phyloP scores from a whole-genome alignment of 768 basidiomycete species.

The Kwoniella sp. region DNA sequence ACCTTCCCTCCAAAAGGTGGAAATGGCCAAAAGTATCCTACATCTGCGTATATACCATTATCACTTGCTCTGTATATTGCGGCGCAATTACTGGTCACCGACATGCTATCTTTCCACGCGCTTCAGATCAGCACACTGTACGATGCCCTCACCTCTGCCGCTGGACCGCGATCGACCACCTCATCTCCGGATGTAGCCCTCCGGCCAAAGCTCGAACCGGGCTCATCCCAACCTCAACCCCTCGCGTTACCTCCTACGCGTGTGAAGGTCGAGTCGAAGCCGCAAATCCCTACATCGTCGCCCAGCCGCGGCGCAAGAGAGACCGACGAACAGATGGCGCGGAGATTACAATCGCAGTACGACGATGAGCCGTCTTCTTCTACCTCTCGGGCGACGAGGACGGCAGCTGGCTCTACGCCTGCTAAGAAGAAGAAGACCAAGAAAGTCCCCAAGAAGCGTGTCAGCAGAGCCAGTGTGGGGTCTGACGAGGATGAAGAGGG shows the following conservation, averaged over 20 bases:
- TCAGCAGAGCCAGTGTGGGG: constrained; percentile 51
- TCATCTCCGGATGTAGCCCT: constrained; percentile 28
- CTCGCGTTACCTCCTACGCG: constrained; percentile 10
- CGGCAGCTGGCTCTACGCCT: constrained; percentile 21
- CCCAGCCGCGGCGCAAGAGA: constrained; percentile 59
- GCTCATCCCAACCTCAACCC: constrained; percentile 36
- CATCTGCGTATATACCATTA: too few species aligned
- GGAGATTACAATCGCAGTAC: constrained; percentile 70
- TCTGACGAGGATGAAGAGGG: constrained; percentile 36
- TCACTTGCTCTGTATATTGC: too few species aligned
- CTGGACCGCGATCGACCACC: constrained; percentile 2
- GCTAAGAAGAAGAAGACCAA: constrained; percentile 25
- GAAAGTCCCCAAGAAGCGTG: constrained; percentile 46
- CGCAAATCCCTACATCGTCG: constrained; percentile 12
- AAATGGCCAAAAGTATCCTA: too few species aligned
- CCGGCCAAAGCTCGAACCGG: constrained; percentile 21
- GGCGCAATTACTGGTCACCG: too few species aligned
- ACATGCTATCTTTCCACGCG: too few species aligned
- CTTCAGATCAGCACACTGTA: constrained; percentile 47
- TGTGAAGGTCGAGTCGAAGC: constrained; percentile 25
- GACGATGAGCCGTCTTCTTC: constrained; percentile 57
- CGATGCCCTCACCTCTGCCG: constrained; percentile 37
- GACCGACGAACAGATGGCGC: constrained; percentile 71
- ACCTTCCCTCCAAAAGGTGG: too few species aligned
- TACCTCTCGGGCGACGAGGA: constrained; percentile 57